phyloP scores from a whole-genome alignment of 139 green algal species.

The Eudorina sp. region DNA sequence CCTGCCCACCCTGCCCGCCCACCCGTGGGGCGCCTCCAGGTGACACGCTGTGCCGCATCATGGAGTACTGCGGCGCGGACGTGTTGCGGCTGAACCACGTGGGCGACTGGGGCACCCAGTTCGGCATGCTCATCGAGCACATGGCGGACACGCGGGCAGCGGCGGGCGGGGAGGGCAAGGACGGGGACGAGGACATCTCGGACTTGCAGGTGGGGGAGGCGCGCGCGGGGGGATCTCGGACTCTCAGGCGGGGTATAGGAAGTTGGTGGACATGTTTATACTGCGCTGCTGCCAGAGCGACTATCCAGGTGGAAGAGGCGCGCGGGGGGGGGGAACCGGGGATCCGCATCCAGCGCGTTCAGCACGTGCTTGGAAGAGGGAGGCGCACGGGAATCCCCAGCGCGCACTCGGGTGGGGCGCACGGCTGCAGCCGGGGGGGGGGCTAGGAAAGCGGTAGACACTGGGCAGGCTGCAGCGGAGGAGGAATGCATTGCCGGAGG shows the following conservation, averaged over 20 bases:
- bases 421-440: too few relatives aligned
- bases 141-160: conserved; percentile 76
- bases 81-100: conserved; percentile 97
- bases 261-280: too few relatives aligned
- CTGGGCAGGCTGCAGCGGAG: too few relatives aligned
- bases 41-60: conserved; percentile 74
- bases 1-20: neutral
- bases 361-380: too few relatives aligned
- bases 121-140: conserved; percentile 98
- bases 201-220: conserved; percentile 77
- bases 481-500: too few relatives aligned
- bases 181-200: conserved; percentile 76
- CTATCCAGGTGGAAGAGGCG: too few relatives aligned
- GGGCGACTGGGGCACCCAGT: conserved; percentile 99
- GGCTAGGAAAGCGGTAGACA: too few relatives aligned
- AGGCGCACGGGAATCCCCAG: too few relatives aligned
- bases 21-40: conserved; percentile 18
- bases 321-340: neutral
- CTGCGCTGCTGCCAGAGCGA: too few relatives aligned
- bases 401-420: too few relatives aligned
- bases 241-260: too few relatives aligned
- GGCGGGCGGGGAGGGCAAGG: conserved; percentile 71
- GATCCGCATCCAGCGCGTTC: too few relatives aligned
- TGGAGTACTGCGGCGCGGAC: conserved; percentile 92
- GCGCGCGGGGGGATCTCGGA: neutral